Percentiles rank a stretch among this genome's conserved stretches.
Evolutionary conservation across 805 yeast species (phyloP).

Genomic region (Yamadazyma tumulicola): DNA sequence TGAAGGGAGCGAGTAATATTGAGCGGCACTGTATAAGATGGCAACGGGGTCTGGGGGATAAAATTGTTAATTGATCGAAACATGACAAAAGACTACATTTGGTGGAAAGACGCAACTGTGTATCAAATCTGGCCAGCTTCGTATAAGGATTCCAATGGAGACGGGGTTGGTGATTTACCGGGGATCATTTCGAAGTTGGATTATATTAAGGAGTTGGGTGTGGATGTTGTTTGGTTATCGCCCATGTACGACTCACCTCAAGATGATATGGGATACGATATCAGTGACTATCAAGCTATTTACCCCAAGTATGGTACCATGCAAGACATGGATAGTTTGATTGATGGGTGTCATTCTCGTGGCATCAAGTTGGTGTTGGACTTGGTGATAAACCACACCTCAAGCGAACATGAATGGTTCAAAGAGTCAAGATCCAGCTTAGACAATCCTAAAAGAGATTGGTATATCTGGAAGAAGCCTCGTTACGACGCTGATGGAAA

Average conservation of each 20-base stretch:
- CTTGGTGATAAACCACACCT: slow-evolving; percentile 58
- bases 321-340: slow-evolving; percentile 48
- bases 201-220: slow-evolving; percentile 47
- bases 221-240: slow-evolving; percentile 53
- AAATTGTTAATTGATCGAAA: background rate
- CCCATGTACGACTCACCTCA: slow-evolving; percentile 60
- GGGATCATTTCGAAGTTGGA: slow-evolving; percentile 52
- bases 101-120: slow-evolving; percentile 59
- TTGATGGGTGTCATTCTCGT: slow-evolving; percentile 44
- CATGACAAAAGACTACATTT: slow-evolving; percentile 16
- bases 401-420: slow-evolving; percentile 56
- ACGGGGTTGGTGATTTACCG: slow-evolving; percentile 56
- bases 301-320: slow-evolving; percentile 53
- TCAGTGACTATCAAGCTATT: slow-evolving; percentile 50
- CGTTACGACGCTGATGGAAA: slow-evolving; percentile 45
- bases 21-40: no score
- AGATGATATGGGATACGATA: slow-evolving; percentile 63
- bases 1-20: slow-evolving; percentile 1
- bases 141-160: slow-evolving; percentile 55
- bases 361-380: slow-evolving; percentile 53
- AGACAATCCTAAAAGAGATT: slow-evolving; percentile 54
- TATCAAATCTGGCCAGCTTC: slow-evolving; percentile 64
- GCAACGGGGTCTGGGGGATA: no score
- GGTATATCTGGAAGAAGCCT: slow-evolving; percentile 58
- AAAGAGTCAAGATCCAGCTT: slow-evolving; percentile 50